Conservation (phyloP, 352 stramenopile genomes). For the Lagenidium giganteum region DNA sequence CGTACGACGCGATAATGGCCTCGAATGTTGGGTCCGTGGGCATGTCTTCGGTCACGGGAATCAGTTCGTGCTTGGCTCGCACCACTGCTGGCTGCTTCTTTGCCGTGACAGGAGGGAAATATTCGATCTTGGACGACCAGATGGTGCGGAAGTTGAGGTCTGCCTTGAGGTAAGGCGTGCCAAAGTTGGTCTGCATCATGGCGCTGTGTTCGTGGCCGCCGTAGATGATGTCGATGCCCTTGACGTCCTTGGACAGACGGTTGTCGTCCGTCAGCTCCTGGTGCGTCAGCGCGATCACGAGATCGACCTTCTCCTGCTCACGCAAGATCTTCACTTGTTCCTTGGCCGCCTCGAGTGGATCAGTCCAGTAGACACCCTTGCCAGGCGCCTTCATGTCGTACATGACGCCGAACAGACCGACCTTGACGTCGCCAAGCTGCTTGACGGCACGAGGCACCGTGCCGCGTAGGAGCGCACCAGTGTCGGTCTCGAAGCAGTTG, state of each 20-base stretch:
- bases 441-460: constrained; percentile 14
- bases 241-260: constrained; percentile 19
- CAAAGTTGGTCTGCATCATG: constrained; percentile 23
- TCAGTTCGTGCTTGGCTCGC: constrained; percentile 17
- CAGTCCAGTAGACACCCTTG: constrained; percentile 18
- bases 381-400: constrained; percentile 24
- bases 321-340: constrained; percentile 10
- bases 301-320: constrained; percentile 15
- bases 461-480: constrained; percentile 14
- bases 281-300: constrained; percentile 25
- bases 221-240: constrained; percentile 23
- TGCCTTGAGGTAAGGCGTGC: constrained; percentile 22
- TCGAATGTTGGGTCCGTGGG: constrained; percentile 16
- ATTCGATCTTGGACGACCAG: constrained; percentile 21
- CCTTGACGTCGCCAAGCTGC: constrained; percentile 18
- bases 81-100: constrained; percentile 1
- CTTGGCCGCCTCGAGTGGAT: constrained; percentile 21
- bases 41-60: constrained; percentile 10
- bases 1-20: constrained; percentile 11
- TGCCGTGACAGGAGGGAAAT: constrained; percentile 6
- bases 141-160: constrained; percentile 24
- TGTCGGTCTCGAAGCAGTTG: constrained; percentile 21
- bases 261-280: constrained; percentile 20
- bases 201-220: constrained; percentile 21
- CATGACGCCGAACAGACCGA: constrained; percentile 26